A percentile compares a stretch with the other conserved stretches of the same genome.
Conservation (phyloP, 305 asterid species). For the Salvia sclarea region DNA sequence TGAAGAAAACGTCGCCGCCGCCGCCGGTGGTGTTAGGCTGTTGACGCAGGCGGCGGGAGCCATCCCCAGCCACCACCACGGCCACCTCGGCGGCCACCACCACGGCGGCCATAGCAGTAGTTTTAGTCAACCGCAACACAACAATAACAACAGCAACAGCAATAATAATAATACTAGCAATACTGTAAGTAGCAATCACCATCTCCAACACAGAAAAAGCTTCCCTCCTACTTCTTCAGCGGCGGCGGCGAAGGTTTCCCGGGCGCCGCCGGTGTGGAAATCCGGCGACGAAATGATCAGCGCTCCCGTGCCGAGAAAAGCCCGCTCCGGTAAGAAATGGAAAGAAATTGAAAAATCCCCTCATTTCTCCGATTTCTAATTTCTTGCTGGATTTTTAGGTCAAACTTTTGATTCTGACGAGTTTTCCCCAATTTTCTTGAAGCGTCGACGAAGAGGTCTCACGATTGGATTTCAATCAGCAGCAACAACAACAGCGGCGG, state of each 20-base stretch:
- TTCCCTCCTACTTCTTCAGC: constrained; percentile 57
- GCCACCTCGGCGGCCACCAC: constrained; percentile 36
- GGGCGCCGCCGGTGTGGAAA: constrained; percentile 84
- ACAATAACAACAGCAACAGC: too few species aligned
- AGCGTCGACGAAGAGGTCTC: constrained; percentile 89
- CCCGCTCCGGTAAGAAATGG: constrained; percentile 71
- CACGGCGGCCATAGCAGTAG: constrained; percentile 34
- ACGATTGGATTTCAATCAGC: constrained; percentile 73
- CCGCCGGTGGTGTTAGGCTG: constrained; percentile 44
- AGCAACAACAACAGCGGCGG: constrained; percentile 51
- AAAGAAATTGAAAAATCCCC: background rate
- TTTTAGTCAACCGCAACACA: constrained; percentile 43
- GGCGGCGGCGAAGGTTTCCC: constrained; percentile 48
- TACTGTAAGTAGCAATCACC: constrained; percentile 43
- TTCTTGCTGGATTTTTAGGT: background rate
- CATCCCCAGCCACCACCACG: constrained; percentile 44
- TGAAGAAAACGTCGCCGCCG: constrained; percentile 46
- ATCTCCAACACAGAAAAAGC: constrained; percentile 69
- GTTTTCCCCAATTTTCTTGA: constrained; percentile 15
- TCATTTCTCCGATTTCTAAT: background rate
- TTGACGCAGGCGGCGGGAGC: constrained; percentile 50
- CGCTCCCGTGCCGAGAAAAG: constrained; percentile 93
- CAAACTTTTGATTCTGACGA: constrained; percentile 27
- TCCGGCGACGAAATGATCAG: constrained; percentile 94
- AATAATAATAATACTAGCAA: constrained; percentile 32